These are phyloP conservation scores for Dillenia suffruticosa DNA, from an alignment of 164 flowering plant genomes.

Conservation along the genomic window DNA sequence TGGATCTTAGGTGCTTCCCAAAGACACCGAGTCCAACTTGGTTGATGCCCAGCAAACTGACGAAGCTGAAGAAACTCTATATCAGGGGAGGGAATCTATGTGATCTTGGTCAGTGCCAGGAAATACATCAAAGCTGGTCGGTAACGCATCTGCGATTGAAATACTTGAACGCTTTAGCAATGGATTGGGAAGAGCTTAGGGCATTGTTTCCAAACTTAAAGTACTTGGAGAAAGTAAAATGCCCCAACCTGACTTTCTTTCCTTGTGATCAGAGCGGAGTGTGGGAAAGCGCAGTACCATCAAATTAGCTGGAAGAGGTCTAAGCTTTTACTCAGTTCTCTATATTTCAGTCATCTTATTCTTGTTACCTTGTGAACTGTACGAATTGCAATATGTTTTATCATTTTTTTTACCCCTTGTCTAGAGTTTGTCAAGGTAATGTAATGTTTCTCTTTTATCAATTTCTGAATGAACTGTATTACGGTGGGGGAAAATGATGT, in stretches of 20 bases:
- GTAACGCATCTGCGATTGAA: conserved; percentile 32
- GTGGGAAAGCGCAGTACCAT: no score
- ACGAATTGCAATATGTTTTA: no score
- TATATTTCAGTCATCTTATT: no score
- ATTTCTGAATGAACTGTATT: no score
- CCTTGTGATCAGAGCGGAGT: conserved; percentile 6
- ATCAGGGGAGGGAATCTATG: conserved; percentile 34
- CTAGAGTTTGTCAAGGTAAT: no score
- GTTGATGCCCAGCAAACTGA: conserved; percentile 11
- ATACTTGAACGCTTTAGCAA: conserved; percentile 16
- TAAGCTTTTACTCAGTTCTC: no score
- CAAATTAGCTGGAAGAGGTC: no score
- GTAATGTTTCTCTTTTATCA: no score
- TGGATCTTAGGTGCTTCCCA: conserved; percentile 35
- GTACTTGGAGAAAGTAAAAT: conserved; percentile 19
- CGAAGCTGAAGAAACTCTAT: conserved; percentile 23
- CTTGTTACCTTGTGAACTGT: no score
- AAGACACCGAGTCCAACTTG: conserved; percentile 7
- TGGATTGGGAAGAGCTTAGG: conserved; percentile 19
- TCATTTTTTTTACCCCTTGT: no score
- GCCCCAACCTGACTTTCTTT: conserved; percentile 18
- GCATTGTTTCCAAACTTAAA: conserved; percentile 16
- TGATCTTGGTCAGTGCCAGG: not conserved
- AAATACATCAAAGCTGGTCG: conserved; percentile 4
- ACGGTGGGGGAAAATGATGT: no score